These are phyloP conservation scores for Cutaneotrichosporon cutaneum DNA, from an alignment of 1,284 basidiomycete species.

Conservation along the genomic window DNA sequence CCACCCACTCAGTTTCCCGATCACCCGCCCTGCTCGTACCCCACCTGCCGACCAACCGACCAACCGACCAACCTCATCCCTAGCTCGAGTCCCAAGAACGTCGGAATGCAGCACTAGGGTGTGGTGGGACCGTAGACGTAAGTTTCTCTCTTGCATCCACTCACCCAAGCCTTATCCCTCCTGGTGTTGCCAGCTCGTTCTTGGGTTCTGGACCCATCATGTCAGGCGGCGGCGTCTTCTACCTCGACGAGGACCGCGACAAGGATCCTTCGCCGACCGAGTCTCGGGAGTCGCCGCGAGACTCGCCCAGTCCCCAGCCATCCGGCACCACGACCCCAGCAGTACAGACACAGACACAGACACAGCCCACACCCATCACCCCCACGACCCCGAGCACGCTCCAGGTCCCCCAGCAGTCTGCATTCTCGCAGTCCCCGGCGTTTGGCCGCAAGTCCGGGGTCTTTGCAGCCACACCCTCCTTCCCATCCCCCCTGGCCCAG, in stretches of 20 bases:
- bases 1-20: neutral
- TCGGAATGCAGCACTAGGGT: conserved; percentile 2
- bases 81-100: neutral
- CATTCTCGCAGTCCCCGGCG: conserved; percentile 28
- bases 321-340: conserved; percentile 3
- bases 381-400: conserved; percentile 18
- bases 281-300: neutral
- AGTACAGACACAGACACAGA: conserved; percentile 9
- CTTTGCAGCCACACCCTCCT: conserved; percentile 50
- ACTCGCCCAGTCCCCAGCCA: conserved; percentile 23
- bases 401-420: conserved; percentile 25
- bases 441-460: conserved; percentile 41
- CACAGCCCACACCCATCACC: conserved; percentile 9
- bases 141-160: neutral
- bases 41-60: neutral
- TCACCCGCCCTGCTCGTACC: neutral
- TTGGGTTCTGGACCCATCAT: conserved; percentile 2
- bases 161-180: neutral
- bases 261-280: conserved; percentile 26
- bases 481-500: conserved; percentile 49
- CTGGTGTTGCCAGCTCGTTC: neutral
- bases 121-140: neutral
- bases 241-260: conserved; percentile 46
- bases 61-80: neutral
- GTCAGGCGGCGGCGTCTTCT: conserved; percentile 30